These are phyloP conservation scores for Neophaeococcomyces mojaviensis DNA, from an alignment of 2,329 filamentous ascomycete genomes.

Conservation along the genomic window DNA sequence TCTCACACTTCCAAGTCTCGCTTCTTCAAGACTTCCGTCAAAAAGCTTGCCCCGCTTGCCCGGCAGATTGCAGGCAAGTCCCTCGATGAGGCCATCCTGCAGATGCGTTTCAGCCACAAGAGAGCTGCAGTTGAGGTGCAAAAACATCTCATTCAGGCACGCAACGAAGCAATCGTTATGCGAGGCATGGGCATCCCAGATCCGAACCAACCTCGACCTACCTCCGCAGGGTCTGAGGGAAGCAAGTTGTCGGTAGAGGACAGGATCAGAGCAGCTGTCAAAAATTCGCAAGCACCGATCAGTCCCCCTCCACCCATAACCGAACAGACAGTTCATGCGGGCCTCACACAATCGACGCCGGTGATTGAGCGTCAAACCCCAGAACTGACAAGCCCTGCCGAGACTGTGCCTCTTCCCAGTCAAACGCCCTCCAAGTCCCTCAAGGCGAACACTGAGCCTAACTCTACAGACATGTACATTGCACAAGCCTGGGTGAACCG, in stretches of 20 bases:
- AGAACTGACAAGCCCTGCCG: constrained; percentile 14
- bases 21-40: constrained; percentile 73
- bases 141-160: constrained; percentile 71
- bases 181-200: constrained; percentile 70
- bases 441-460: constrained; percentile 62
- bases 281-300: not conserved
- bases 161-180: constrained; percentile 69
- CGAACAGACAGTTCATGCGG: constrained; percentile 3
- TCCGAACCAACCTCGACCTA: not conserved
- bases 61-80: constrained; percentile 87
- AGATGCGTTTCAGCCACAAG: constrained; percentile 96
- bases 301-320: constrained; percentile 8
- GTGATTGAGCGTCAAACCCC: not conserved
- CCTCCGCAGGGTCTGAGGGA: constrained; percentile 22
- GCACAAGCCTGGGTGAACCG: constrained; percentile 89
- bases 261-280: constrained; percentile 2
- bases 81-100: constrained; percentile 84
- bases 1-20: constrained; percentile 56
- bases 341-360: constrained; percentile 2
- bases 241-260: constrained; percentile 6
- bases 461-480: constrained; percentile 78
- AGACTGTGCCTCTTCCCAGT: constrained; percentile 17
- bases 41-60: constrained; percentile 82
- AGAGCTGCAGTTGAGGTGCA: constrained; percentile 75
- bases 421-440: constrained; percentile 52